A percentile compares a stretch with the other conserved stretches of the same genome.
These are phyloP conservation scores for Fusarium verrucosum DNA, from an alignment of 2,329 filamentous ascomycete species.

Conservation along the genomic window DNA sequence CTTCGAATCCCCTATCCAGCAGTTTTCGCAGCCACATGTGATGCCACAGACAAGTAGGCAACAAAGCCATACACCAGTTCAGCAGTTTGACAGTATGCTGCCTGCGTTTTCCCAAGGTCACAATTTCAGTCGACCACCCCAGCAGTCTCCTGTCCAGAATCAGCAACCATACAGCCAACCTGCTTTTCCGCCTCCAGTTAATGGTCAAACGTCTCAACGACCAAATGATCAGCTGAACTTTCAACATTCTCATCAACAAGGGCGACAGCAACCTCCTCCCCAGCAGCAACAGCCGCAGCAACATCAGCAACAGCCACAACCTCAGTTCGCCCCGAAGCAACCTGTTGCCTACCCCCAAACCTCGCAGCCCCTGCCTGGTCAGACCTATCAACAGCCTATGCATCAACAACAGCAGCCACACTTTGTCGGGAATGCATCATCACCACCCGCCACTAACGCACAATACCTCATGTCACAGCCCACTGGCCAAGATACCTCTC, in stretches of 20 bases:
- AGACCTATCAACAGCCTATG: conserved; percentile 38
- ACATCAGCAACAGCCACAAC: conserved; percentile 36
- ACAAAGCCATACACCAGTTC: conserved; percentile 49
- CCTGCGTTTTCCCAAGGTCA: conserved; percentile 42
- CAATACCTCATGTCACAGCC: conserved; percentile 42
- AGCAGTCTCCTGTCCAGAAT: conserved; percentile 46
- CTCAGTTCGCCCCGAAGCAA: conserved; percentile 39
- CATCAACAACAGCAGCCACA: conserved; percentile 38
- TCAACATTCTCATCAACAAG: conserved; percentile 39
- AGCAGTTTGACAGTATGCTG: conserved; percentile 46
- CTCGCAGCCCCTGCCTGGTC: conserved; percentile 21
- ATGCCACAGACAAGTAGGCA: conserved; percentile 47
- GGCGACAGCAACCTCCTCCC: conserved; percentile 35
- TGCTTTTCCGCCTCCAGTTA: conserved; percentile 40
- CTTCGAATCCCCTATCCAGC: conserved; percentile 47
- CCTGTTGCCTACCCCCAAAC: conserved; percentile 31
- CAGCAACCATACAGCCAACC: conserved; percentile 42
- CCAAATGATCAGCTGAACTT: conserved; percentile 38
- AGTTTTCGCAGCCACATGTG: conserved; percentile 49
- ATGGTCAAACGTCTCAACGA: conserved; percentile 42
- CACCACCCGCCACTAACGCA: conserved; percentile 30
- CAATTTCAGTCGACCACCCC: conserved; percentile 42
- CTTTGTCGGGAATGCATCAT: conserved; percentile 31
- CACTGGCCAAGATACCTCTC: conserved; percentile 34
- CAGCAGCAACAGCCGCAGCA: conserved; percentile 25